Evolutionary conservation across 331 rosid genomes (phyloP).

Genomic region (Pyrus hybrid): DNA sequence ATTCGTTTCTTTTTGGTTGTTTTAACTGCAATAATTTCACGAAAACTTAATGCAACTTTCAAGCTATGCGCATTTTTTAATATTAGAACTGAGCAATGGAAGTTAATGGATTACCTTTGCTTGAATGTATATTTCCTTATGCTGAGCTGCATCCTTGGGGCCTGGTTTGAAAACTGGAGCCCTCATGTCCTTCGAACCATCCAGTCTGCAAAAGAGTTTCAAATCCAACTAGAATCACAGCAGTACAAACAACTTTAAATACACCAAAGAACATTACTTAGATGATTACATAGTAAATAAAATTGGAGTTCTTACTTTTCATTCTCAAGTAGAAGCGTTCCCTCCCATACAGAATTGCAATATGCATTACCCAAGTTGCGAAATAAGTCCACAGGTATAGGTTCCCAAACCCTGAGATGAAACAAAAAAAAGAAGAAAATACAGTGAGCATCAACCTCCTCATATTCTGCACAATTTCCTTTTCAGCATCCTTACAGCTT

Average conservation of each 20-base stretch:
- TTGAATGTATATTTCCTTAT: conserved; percentile 78
- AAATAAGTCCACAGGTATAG: no score
- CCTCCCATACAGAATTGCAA: conserved; percentile 91
- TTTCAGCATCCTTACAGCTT: conserved; percentile 67
- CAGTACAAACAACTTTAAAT: neutral
- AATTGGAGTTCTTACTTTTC: conserved; percentile 38
- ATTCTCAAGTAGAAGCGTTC: conserved; percentile 44
- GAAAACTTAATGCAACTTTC: neutral
- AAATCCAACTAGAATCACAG: neutral
- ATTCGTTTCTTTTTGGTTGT: neutral
- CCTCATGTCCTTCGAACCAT: conserved; percentile 23
- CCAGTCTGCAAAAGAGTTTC: conserved; percentile 45
- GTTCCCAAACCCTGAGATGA: no score
- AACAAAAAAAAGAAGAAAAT: neutral
- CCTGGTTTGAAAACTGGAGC: conserved; percentile 50
- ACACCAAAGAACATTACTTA: neutral
- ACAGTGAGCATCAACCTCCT: conserved; percentile 51
- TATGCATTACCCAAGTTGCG: conserved; percentile 76
- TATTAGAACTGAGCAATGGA: neutral
- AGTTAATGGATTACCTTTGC: conserved; percentile 52
- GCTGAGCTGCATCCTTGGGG: conserved; percentile 47
- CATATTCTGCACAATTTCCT: conserved; percentile 50
- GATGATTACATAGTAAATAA: neutral
- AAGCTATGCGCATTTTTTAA: neutral
- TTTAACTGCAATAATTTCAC: neutral